Percentiles rank a stretch among this genome's conserved stretches.
Evolutionary conservation across 148 eudicot genomes (phyloP).

Genomic region (Cornus florida): DNA sequence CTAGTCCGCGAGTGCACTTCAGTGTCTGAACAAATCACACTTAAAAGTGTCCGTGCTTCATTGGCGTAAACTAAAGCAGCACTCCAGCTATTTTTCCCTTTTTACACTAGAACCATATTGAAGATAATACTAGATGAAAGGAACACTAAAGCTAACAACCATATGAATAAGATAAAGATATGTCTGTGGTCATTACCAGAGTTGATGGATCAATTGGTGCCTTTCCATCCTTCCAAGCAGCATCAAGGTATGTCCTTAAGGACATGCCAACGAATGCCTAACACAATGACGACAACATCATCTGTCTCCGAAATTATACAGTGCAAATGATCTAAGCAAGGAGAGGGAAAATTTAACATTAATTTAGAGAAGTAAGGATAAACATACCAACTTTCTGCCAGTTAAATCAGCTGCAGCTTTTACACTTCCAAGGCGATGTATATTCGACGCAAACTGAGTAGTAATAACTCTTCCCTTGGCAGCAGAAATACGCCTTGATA

Average conservation of each 20-base stretch:
- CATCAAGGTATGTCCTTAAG: slow-evolving; percentile 89
- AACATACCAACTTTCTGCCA: slow-evolving; percentile 88
- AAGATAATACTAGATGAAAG: neutral
- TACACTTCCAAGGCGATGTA: slow-evolving; percentile 96
- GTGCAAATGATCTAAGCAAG: slow-evolving; percentile 1
- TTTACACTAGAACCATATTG: neutral
- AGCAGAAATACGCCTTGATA: slow-evolving; percentile 78
- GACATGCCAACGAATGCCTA: slow-evolving; percentile 98
- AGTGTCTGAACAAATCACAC: too few relatives aligned
- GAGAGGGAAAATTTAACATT: slow-evolving; percentile 4
- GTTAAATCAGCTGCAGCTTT: slow-evolving; percentile 98
- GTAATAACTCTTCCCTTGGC: slow-evolving; percentile 92
- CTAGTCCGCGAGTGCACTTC: too few relatives aligned
- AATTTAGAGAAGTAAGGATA: neutral
- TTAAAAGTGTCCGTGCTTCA: too few relatives aligned
- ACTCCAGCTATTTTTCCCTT: slow-evolving; percentile 1
- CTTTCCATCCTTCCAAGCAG: slow-evolving; percentile 97
- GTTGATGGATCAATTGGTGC: slow-evolving; percentile 99
- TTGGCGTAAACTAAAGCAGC: slow-evolving; percentile 3
- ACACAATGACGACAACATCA: slow-evolving; percentile 16
- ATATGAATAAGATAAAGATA: slow-evolving; percentile 7
- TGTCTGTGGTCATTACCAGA: slow-evolving; percentile 47
- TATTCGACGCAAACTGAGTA: slow-evolving; percentile 96
- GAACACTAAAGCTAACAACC: neutral
- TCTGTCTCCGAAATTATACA: slow-evolving; percentile 4